Base-by-base conservation (phyloP, 179 eudicot species). In the Sideroxylon spinosum region DNA sequence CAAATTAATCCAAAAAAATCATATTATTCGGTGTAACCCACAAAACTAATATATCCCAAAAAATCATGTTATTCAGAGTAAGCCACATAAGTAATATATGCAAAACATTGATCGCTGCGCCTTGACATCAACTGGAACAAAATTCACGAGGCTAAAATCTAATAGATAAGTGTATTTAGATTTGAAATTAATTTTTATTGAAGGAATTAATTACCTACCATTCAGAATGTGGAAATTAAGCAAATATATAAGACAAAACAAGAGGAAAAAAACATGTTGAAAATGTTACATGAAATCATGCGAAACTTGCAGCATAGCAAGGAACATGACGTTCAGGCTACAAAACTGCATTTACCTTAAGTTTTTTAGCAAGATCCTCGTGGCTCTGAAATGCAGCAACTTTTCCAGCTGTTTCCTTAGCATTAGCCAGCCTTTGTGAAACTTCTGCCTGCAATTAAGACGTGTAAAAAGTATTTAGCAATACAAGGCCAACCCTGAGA, bases 281-380 rank as follows among this genome's bases (percentile, higher is more conserved):
- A 56, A 32, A 46, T 0, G 9, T 62, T 44, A 25, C 17, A 9
- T 23, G 68, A 29, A 46, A 62, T 16, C 12, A 17, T 11, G 66
- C 9, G 20, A 22, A 75, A 48, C 22, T 17, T 20, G 70, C 23
- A 75, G 23, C 48, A 12, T 60, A 62, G 12, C 14, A 6, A 37
- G 32, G 25, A 69, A 44, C 26, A 63, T 13, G 50, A 32, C 11
- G 29, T 19, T 68, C 56, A n/a, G 60, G 48, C 72, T 44, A 56
- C 0, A 68, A 20, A 74, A 68, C 4, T 65, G 46, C 78, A 79
- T 57, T 82, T 73, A 94, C 98, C 98, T 93, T 88, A 69, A 95
- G 98, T 80, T 88, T 91, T 79, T 82, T 91, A 2, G 97, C 97
- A 85, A 95, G 92, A 82, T 93, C 97, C 80, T 89, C 97, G 48